Conservation (phyloP, 1,284 basidiomycete genomes). For the Ustilago vetiveriae region DNA sequence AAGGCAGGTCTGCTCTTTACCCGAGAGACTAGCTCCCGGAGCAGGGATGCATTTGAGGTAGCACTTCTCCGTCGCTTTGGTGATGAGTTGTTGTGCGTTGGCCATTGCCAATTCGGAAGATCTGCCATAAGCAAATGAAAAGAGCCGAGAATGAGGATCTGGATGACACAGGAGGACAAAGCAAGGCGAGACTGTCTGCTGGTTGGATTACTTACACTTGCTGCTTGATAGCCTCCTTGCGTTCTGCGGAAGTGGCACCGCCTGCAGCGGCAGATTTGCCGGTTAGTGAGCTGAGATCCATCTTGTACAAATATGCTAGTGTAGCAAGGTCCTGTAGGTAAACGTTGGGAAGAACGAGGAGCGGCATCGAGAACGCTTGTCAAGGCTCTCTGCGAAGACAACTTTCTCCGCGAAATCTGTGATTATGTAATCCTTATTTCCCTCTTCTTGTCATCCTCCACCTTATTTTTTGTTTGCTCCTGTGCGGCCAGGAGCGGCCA, state of each 20-base stretch:
- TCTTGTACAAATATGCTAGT: conserved; percentile 28
- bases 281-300: conserved; percentile 55
- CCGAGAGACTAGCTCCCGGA: conserved; percentile 53
- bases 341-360: no score
- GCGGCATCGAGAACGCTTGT: no score
- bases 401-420: not conserved
- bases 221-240: conserved; percentile 64
- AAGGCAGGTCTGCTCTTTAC: conserved; percentile 63
- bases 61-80: conserved; percentile 65
- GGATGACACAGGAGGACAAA: not conserved
- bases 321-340: no score
- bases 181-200: not conserved
- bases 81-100: conserved; percentile 64
- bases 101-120: conserved; percentile 58
- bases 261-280: conserved; percentile 19
- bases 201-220: conserved; percentile 47
- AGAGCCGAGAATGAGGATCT: no score
- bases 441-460: not conserved
- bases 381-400: not conserved
- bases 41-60: conserved; percentile 62
- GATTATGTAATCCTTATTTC: conserved; percentile 14
- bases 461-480: not conserved
- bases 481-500: no score
- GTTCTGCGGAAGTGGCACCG: conserved; percentile 49
- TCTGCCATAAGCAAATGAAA: not conserved